Evolutionary conservation across 352 stramenopile genomes (phyloP).

Genomic region (Phytophthora sp.): DNA sequence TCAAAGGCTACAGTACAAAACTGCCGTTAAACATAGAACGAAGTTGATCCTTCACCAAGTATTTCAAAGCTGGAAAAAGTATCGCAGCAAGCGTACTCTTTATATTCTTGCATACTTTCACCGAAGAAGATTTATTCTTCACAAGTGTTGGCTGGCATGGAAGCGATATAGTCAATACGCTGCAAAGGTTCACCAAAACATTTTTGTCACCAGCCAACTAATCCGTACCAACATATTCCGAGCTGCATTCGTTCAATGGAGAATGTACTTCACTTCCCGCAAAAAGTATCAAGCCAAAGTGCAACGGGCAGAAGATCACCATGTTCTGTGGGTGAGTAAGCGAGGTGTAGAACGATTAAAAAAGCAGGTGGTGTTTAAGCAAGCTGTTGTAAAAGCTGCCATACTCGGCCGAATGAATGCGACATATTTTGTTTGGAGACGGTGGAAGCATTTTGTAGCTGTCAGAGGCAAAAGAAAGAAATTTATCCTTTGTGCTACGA

Average conservation of each 20-base stretch:
- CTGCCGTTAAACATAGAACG: slow-evolving; percentile 3
- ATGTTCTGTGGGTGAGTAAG: slow-evolving; percentile 9
- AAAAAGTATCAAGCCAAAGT: slow-evolving; percentile 1
- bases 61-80: slow-evolving; percentile 22
- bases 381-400: slow-evolving; percentile 7
- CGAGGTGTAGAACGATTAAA: slow-evolving; percentile 5
- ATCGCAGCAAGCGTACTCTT: slow-evolving; percentile 28
- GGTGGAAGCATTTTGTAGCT: slow-evolving; percentile 17
- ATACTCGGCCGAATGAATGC: slow-evolving; percentile 6
- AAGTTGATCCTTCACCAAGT: neutral
- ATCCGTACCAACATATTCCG: slow-evolving; percentile 30
- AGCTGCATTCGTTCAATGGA: slow-evolving; percentile 37
- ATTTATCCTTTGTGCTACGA: neutral
- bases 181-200: slow-evolving; percentile 31
- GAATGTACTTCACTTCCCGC: slow-evolving; percentile 7
- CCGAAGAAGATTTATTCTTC: slow-evolving; percentile 10
- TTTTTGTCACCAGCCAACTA: slow-evolving; percentile 33
- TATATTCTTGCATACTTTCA: slow-evolving; percentile 17
- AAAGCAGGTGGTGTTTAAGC: slow-evolving; percentile 9
- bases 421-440: neutral
- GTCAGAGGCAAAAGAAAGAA: neutral
- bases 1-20: neutral
- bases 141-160: slow-evolving; percentile 32
- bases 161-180: slow-evolving; percentile 14
- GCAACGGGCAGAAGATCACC: slow-evolving; percentile 14